Evolutionary conservation across 257 asterid species (phyloP), one percentile per base, ranked within the genome.

Genomic region (Oldenlandia corymbosa): DNA sequence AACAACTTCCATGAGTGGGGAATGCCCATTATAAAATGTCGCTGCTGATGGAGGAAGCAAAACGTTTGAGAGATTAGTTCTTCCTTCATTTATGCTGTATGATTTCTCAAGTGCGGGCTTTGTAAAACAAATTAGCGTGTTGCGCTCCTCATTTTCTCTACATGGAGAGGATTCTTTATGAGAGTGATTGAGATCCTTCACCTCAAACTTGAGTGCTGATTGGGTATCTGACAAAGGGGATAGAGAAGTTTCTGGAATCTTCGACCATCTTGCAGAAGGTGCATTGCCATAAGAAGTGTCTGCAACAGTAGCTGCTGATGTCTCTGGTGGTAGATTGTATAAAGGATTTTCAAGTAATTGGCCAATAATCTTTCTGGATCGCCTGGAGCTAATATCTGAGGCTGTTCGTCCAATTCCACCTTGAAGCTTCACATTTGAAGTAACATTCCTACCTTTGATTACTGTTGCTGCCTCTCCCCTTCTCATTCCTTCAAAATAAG

Each of bases 1-100:
- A 58, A 72, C 75, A 53, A 85, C 62, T 62, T 83, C 83, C 75
- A 85, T 54, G 61, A 63, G 75, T 41, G 78, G 85, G 24, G 91
- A 83, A 75, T 76, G 64, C 49, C 90, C 88, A 42, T 51, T 51
- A 66, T 87, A 90, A 77, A 83, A 87, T 49, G 67, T 69, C 45
- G 97, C 95, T 30, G 94, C 95, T 7, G 95, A 81, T 60, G 83
- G 91, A 72, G 91, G 88, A 72, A 85, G 94, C 52, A 85, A 83
- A 66, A 80, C 75, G 71, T 61, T 62, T 21, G 79, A 71, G 18
- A 76, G 59, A 75, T 69, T 65, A 50, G 71, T 70, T 65, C 62
- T 71, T 39, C 80, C 64, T 73, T 70, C 73, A 41, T 57, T 75
- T 73, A 80, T 65, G 28, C 61, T 75, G 71, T 81, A 74, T 23